Evolutionary conservation across 2,329 filamentous ascomycete species (phyloP).

Genomic region (Aspergillus aculeatinus): DNA sequence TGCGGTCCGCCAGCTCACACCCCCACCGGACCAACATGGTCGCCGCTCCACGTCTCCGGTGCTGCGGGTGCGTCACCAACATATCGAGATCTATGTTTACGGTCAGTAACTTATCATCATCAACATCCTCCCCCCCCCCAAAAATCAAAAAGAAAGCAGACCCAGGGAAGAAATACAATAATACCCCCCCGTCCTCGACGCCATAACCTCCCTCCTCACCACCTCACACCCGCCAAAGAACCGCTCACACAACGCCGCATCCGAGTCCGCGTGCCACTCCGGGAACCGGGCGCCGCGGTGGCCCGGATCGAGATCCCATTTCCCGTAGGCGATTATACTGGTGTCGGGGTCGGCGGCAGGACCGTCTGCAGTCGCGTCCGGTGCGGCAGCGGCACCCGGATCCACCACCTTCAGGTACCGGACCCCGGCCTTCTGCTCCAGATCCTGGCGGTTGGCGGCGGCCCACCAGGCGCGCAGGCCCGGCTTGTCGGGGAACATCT

Average conservation of each 20-base stretch:
- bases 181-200: background rate
- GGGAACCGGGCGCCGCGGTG: background rate
- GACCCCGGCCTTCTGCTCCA: background rate
- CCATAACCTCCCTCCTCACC: background rate
- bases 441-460: background rate
- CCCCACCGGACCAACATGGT: slow-evolving; percentile 16
- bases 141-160: too few relatives aligned
- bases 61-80: slow-evolving; percentile 21
- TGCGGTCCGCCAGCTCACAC: slow-evolving; percentile 11
- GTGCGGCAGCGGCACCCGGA: background rate
- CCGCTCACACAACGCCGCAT: background rate
- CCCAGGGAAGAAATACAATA: background rate
- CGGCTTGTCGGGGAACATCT: background rate
- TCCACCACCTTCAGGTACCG: background rate
- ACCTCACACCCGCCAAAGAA: background rate
- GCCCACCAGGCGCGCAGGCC: background rate
- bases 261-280: background rate
- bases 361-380: too few relatives aligned
- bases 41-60: slow-evolving; percentile 14
- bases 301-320: slow-evolving; percentile 1
- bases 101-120: too few relatives aligned
- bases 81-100: background rate
- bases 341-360: background rate
- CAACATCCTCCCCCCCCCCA: too few relatives aligned
- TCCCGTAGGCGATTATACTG: background rate